Evolutionary conservation across 345 rosid genomes (phyloP), one percentile per base, ranked within the genome.

Genomic region (Bruguiera parviflora): DNA sequence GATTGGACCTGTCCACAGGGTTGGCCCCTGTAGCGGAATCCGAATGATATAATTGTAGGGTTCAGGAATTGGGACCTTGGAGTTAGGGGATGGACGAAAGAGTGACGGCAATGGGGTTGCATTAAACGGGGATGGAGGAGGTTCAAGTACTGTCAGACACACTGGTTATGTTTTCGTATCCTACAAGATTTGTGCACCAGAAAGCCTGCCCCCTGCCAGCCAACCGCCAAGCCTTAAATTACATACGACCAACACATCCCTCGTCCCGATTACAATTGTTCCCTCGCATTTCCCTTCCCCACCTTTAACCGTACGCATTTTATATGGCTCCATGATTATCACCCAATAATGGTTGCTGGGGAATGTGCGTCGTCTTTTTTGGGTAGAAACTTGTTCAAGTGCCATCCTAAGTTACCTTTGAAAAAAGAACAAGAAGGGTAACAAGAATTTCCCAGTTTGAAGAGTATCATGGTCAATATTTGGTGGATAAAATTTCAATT

Each of bases 151-250:
- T 58, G 80, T 70, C 69, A 72, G 80, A 71, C 73, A 59, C 25
- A 53, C 49, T 13, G 49, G 69, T 53, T 47, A 61, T 67, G 75
- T 4, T 81, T 79, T 77, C 85, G 84, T 84, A 75, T 75, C 70
- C 57, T 60, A 63, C 84, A 84, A 79, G 81, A 71, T 75, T 73
- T 70, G 60, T 65, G 68, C 58, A 58, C 25, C 71, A 62, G 61
- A 28, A 59, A 47, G 64, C 57, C 57, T 20, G 63, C 64, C 77
- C 66, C 10, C 16, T 24, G 49, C 49, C 49, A 43, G 49, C 49
- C 49, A 43, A 24, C 71, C 81, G 78, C 84, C 75, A 72, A 69
- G 49, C 59, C 73, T 63, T 69, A 63, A 81, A 78, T 61, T 4
- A 11, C 59, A 58, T 5, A 3, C 3, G 22, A 6, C 35, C 47